These are phyloP conservation scores for Leccinum olivaceopallidum DNA, from an alignment of 768 basidiomycete species.

Conservation along the genomic window DNA sequence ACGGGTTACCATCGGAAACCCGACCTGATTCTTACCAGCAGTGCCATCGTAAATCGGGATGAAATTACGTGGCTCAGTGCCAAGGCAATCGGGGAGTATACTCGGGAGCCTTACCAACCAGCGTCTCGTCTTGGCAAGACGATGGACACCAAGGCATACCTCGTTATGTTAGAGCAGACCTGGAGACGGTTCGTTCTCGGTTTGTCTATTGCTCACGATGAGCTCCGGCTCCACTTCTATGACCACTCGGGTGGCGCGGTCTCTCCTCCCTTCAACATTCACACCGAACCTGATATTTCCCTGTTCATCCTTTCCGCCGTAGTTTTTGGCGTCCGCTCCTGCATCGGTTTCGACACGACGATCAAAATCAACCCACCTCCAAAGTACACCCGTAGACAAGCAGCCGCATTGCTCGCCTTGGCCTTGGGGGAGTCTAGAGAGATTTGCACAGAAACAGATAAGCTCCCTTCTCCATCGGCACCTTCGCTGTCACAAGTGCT, in stretches of 20 bases:
- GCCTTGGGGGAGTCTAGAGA: background rate
- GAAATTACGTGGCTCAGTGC: background rate
- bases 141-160: background rate
- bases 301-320: background rate
- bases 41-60: background rate
- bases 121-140: background rate
- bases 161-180: background rate
- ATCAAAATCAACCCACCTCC: background rate
- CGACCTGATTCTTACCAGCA: background rate
- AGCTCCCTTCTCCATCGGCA: too few relatives aligned
- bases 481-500: too few relatives aligned
- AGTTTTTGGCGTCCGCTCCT: background rate
- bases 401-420: background rate
- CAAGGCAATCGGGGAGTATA: background rate
- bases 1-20: background rate
- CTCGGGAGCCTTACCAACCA: background rate
- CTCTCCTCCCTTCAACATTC: background rate
- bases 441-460: too few relatives aligned
- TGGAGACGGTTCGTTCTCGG: background rate
- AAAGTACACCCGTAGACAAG: background rate
- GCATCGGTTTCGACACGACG: background rate
- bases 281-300: background rate
- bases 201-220: background rate
- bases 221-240: background rate
- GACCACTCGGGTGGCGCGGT: background rate